Conservation (phyloP, 768 basidiomycete species). For the Rubroboletus pulcherrimus region DNA sequence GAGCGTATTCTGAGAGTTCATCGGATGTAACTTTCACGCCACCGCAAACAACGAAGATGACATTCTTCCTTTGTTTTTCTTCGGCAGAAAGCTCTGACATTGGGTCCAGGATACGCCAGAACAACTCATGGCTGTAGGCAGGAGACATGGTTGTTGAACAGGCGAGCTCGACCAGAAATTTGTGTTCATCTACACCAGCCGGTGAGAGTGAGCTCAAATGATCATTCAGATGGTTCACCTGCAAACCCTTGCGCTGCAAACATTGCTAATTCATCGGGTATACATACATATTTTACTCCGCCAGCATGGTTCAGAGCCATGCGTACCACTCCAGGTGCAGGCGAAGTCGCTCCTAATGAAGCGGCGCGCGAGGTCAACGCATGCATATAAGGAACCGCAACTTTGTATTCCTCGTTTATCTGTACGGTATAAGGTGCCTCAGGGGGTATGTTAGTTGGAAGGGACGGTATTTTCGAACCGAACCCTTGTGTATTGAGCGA, state of each 20-base stretch:
- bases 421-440: conserved; percentile 39
- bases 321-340: conserved; percentile 56
- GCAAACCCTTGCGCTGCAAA: conserved; percentile 51
- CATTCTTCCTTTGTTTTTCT: conserved; percentile 18
- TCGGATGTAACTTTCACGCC: conserved; percentile 64
- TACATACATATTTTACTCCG: conserved; percentile 52
- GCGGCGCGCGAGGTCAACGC: conserved; percentile 61
- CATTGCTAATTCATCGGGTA: conserved; percentile 72
- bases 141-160: conserved; percentile 67
- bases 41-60: conserved; percentile 23
- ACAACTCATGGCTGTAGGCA: conserved; percentile 56
- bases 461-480: conserved; percentile 31
- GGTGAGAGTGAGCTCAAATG: neutral
- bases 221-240: conserved; percentile 38
- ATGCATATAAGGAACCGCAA: conserved; percentile 56
- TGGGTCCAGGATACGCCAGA: conserved; percentile 38
- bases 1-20: conserved; percentile 49
- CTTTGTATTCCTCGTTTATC: conserved; percentile 39
- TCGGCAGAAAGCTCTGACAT: conserved; percentile 20
- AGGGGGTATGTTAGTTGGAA: conserved; percentile 26
- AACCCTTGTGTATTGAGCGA: conserved; percentile 46
- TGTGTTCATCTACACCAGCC: conserved; percentile 59
- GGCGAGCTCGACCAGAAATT: conserved; percentile 69
- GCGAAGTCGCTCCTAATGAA: conserved; percentile 68
- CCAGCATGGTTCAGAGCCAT: conserved; percentile 62